phyloP scores from a whole-genome alignment of 768 basidiomycete species.

The Leccinum rimulosum region DNA sequence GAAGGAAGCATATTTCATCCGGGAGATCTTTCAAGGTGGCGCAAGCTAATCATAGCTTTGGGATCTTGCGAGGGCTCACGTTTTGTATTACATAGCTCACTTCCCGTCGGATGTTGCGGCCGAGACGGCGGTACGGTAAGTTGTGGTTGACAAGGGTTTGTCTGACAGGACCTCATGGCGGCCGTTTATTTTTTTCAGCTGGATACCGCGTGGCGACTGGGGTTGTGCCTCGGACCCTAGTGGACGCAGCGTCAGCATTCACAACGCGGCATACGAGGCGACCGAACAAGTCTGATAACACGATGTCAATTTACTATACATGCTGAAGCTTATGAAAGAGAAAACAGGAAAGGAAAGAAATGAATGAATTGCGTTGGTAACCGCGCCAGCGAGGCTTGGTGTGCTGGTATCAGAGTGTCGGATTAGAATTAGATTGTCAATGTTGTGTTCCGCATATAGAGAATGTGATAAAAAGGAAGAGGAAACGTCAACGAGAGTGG shows the following conservation, averaged over 20 bases:
- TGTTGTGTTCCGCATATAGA: slow-evolving; percentile 36
- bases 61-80: not conserved
- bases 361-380: slow-evolving; percentile 4
- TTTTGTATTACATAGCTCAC: slow-evolving; percentile 43
- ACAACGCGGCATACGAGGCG: slow-evolving; percentile 80
- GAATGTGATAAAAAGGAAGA: slow-evolving; percentile 32
- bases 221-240: slow-evolving; percentile 94
- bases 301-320: slow-evolving; percentile 20
- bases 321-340: slow-evolving; percentile 15
- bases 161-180: slow-evolving; percentile 14
- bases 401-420: slow-evolving; percentile 24
- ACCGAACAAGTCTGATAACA: slow-evolving; percentile 13
- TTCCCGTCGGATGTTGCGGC: slow-evolving; percentile 89
- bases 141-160: slow-evolving; percentile 25
- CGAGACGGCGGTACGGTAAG: slow-evolving; percentile 82
- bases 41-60: not conserved
- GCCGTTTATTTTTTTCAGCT: slow-evolving; percentile 41
- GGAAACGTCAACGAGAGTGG: slow-evolving; percentile 30
- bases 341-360: not conserved
- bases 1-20: slow-evolving; percentile 93
- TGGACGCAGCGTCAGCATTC: slow-evolving; percentile 92
- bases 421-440: slow-evolving; percentile 31
- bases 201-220: slow-evolving; percentile 97
- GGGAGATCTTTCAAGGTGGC: slow-evolving; percentile 85
- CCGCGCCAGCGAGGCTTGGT: slow-evolving; percentile 23